Base-by-base conservation (phyloP, 257 asterid species). In the Buddleja alternifolia region DNA sequence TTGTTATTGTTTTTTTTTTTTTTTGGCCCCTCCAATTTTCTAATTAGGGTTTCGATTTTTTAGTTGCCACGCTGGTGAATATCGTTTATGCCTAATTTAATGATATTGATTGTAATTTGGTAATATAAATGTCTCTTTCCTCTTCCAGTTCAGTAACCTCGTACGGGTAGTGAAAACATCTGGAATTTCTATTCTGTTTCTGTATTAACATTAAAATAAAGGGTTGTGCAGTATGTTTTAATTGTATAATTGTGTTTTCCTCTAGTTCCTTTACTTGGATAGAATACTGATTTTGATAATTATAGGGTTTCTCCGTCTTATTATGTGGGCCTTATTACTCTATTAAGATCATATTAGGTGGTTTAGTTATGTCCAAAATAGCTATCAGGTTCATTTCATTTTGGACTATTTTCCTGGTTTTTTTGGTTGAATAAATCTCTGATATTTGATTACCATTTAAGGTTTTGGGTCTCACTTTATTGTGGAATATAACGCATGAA, bases 41-140 rank as follows among this genome's bases (percentile, higher is more conserved):
- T n/a, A 37, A 76, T 68, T 80, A 76, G 85, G 85, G 82, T 77
- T 77, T 77, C 66, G 8, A 9, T 62, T 69, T n/a, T 23, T 4
- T 11, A 14, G 46, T 63, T 32, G 19, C 12, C 46, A 60, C 71
- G 12, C 48, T 15, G 42, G 21, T 36, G 66, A 23, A 14, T 63
- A 10, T 64, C 11, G 54, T 39, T 19, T n/a, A n/a, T n/a, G n/a
- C n/a, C n/a, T n/a, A n/a, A n/a, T n/a, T n/a, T n/a, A n/a, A n/a
- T n/a, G n/a, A n/a, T n/a, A n/a, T n/a, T n/a, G n/a, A n/a, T n/a
- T n/a, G n/a, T n/a, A n/a, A n/a, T n/a, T n/a, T n/a, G n/a, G n/a
- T n/a, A n/a, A n/a, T n/a, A n/a, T n/a, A n/a, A n/a, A n/a, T n/a
- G n/a, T n/a, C 34, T 3, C 45, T 65, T 46, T 6, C 11, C 47